These are phyloP conservation scores for Emericellopsis terricola DNA, from an alignment of 495 filamentous ascomycete species.

Conservation along the genomic window DNA sequence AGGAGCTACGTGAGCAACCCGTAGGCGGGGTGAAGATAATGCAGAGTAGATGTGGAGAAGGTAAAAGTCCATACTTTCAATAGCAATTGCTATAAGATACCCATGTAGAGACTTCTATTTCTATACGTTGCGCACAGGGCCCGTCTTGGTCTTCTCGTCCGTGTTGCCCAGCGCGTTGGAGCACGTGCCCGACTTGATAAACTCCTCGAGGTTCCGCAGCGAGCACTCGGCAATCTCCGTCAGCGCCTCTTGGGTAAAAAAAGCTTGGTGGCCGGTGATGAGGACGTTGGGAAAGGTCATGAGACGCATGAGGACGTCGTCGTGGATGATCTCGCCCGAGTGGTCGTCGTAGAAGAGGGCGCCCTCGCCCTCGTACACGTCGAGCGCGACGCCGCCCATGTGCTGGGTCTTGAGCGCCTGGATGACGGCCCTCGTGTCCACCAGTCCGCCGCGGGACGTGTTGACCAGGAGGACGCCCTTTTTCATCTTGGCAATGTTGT, in stretches of 20 bases:
- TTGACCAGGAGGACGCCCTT: conserved; percentile 44
- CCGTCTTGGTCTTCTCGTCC: neutral
- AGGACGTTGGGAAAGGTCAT: conserved; percentile 56
- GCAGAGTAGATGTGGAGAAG: too few species aligned
- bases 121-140: neutral
- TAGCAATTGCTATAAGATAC: too few species aligned
- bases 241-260: conserved; percentile 50
- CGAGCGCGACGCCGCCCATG: conserved; percentile 35
- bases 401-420: conserved; percentile 37
- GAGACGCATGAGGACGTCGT: conserved; percentile 48
- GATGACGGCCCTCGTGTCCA: conserved; percentile 40
- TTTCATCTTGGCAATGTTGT: conserved; percentile 36
- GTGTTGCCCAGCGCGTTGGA: conserved; percentile 17
- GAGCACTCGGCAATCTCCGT: conserved; percentile 46
- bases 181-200: conserved; percentile 12
- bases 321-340: conserved; percentile 47
- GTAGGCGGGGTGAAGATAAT: too few species aligned
- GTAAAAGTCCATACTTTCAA: too few species aligned
- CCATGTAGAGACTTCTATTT: neutral
- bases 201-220: conserved; percentile 30
- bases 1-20: conserved; percentile 25
- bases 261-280: conserved; percentile 50
- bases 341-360: conserved; percentile 47
- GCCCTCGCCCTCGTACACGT: conserved; percentile 38
- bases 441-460: conserved; percentile 45